Conservation (phyloP, 352 stramenopile genomes). For the Phytophthora meadii region DNA sequence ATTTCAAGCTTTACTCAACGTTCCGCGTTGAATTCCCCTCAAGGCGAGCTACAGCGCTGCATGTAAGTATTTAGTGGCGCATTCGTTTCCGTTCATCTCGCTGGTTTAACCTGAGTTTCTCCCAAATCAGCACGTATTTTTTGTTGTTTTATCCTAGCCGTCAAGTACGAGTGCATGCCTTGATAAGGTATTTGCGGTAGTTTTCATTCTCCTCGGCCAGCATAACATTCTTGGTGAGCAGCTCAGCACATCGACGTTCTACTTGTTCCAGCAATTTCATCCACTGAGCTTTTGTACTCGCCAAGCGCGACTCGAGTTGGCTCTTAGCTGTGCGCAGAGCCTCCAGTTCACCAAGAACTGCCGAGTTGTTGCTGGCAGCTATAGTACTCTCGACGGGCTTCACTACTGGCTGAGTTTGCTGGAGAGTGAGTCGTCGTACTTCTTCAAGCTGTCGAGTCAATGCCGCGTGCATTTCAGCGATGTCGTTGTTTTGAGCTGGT, state of each 20-base stretch:
- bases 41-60: conserved; percentile 19
- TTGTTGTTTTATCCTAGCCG: conserved; percentile 4
- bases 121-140: conserved; percentile 31
- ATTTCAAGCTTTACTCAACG: conserved; percentile 19
- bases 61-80: conserved; percentile 34
- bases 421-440: conserved; percentile 39
- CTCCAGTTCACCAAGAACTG: conserved; percentile 17
- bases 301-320: conserved; percentile 48
- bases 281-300: conserved; percentile 50
- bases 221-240: conserved; percentile 77
- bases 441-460: conserved; percentile 54
- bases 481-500: conserved; percentile 18
- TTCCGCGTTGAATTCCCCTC: conserved; percentile 23
- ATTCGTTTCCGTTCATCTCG: conserved; percentile 25
- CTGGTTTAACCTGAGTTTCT: conserved; percentile 4
- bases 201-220: conserved; percentile 66
- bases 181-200: conserved; percentile 48
- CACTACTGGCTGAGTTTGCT: conserved; percentile 14
- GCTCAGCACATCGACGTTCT: conserved; percentile 61
- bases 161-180: conserved; percentile 15
- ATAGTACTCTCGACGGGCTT: background rate
- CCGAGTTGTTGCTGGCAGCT: background rate
- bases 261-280: conserved; percentile 53
- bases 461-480: conserved; percentile 50
- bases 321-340: conserved; percentile 36